Evolutionary conservation across 805 yeast species (phyloP).

Genomic region (Saturnispora diversa): DNA sequence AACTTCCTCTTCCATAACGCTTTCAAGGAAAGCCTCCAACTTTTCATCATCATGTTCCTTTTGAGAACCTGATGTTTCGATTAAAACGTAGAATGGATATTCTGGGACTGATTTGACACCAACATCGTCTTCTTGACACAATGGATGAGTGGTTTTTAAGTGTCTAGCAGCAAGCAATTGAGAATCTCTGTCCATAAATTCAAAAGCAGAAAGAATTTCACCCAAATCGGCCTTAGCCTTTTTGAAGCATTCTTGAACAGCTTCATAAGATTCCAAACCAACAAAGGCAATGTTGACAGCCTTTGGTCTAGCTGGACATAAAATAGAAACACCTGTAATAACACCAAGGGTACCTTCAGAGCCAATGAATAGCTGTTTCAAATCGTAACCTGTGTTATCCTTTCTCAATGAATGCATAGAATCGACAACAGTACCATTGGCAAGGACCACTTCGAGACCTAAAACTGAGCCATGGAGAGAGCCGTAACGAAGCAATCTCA

Average conservation of each 20-base stretch:
- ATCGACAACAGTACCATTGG: slow-evolving; percentile 76
- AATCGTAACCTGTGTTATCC: slow-evolving; percentile 92
- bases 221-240: slow-evolving; percentile 71
- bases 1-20: slow-evolving; percentile 72
- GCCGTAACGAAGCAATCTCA: slow-evolving; percentile 80
- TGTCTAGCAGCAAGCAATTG: slow-evolving; percentile 58
- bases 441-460: slow-evolving; percentile 87
- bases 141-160: slow-evolving; percentile 60
- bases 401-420: slow-evolving; percentile 82
- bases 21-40: slow-evolving; percentile 75
- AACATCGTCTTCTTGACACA: slow-evolving; percentile 52
- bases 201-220: slow-evolving; percentile 88
- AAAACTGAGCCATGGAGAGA: slow-evolving; percentile 87
- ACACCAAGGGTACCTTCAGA: slow-evolving; percentile 90
- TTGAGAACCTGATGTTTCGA: slow-evolving; percentile 94
- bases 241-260: slow-evolving; percentile 75
- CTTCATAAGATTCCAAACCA: slow-evolving; percentile 72
- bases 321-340: slow-evolving; percentile 80
- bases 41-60: slow-evolving; percentile 90
- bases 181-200: slow-evolving; percentile 77
- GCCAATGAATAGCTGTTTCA: slow-evolving; percentile 89
- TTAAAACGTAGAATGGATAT: slow-evolving; percentile 82
- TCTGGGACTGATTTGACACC: slow-evolving; percentile 32
- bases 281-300: slow-evolving; percentile 82
- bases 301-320: slow-evolving; percentile 84